Evolutionary conservation across 805 yeast genomes (phyloP), one percentile per base, ranked within the genome.

Genomic region (Danielia oregonensis): DNA sequence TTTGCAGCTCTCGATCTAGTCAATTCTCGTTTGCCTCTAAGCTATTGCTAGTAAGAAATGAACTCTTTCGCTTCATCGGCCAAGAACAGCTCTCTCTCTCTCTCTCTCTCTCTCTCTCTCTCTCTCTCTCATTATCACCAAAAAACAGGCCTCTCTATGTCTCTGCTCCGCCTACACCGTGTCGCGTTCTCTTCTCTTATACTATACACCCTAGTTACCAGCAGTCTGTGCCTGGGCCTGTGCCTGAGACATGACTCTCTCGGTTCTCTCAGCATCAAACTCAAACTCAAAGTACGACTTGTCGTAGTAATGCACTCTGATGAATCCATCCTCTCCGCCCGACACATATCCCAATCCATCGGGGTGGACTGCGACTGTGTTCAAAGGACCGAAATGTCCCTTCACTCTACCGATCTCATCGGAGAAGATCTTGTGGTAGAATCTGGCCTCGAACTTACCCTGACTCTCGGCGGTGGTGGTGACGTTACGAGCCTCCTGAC

Each of bases 301-400:
- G 58, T 89, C 97, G 65, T 88, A 93, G 51, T 82, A 81, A 65
- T 93, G 97, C 44, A 93, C 76, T 69, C 98, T 86, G 43, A 93
- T 84, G 55, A 78, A 86, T 63, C 99, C 99, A 70, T 93, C 99
- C 73, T 93, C 98, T 57, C 96, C 95, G 32, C 98, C 99, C 39
- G 95, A 82, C n/a, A 94, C 89, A 61, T 84, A 93, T 31, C 91
- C 82, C 22, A 83, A 77, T 37, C 97, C 98, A 52, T 80, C 82
- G 37, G 99, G 98, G 63, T 88, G 96, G 35, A 87, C 85, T 21
- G 96, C 96, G 44, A 93, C 76, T 48, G 85, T 79, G 70, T 93
- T 93, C 54, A 93, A 77, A 30, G 99, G 99, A 72, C 99, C 99
- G 74, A 93, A 93, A 70, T 93, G 99, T 39, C 98, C 99, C 66